Evolutionary conservation across 2,329 filamentous ascomycete genomes (phyloP), one percentile per base, ranked within the genome.

Genomic region (Scedosporium boydii): DNA sequence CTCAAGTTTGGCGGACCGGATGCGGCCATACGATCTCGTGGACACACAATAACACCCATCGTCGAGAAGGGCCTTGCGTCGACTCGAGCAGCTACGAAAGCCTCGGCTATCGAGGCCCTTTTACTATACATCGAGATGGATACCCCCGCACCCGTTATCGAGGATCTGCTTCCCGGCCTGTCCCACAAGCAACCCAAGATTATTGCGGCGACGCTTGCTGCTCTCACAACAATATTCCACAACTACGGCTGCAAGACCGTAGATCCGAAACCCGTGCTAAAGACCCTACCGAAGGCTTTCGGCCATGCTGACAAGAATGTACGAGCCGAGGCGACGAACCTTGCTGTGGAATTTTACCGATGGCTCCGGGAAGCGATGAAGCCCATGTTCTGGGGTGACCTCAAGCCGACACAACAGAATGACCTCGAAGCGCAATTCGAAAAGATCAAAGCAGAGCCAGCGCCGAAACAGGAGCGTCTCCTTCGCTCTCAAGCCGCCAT

Each of bases 351-450:
- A 72, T 85, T 99, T 63, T 99, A 99, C 75, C 83, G 95, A 75
- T 99, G 96, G 95, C 81, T 99, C 41, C 89, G 93, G 67, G 95
- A 99, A 66, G 93, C 93, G 10, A 97, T 99, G 87, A 99, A 99
- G 73, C 91, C 93, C 44, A 88, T 98, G 75, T 98, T 99, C 73
- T 99, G 95, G 93, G 86, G 84, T 55, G 95, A 99, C 64, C 76
- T 99, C 65, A 99, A 99, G 73, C 89, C 93, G 0, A 93, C 96
- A 0, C 95, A 99, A 72, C 95, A 99, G 74, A 86, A 88, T 65
- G 96, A 99, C 71, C 78, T 99, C 63, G 96, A 99, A 71, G 90
- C 93, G 46, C 84, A 96, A 59, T 99, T 99, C 66, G 95, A 98
- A 70, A 92, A 91, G 69, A 84, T 97, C 71, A 97, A 96, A 73